Evolutionary conservation across 176 grass and related monocot species (phyloP).

Genomic region (Raddia distichophylla): DNA sequence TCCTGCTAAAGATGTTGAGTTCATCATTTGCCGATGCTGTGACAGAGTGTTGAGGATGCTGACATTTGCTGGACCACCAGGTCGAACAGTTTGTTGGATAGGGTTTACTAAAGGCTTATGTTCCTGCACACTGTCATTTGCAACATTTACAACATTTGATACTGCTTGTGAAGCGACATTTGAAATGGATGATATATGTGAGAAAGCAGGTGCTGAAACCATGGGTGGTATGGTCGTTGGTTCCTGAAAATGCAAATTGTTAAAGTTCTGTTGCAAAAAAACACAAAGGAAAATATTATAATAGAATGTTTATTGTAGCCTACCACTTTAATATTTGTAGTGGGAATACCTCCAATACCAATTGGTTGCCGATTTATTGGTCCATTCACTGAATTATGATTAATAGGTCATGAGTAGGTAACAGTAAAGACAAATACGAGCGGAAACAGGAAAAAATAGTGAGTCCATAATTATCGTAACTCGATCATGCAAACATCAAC

Average conservation of each 20-base stretch:
- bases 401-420: constrained; percentile 17
- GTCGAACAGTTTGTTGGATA: constrained; percentile 62
- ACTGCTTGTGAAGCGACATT: constrained; percentile 70
- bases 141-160: constrained; percentile 56
- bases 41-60: constrained; percentile 86
- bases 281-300: constrained; percentile 11
- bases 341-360: constrained; percentile 47
- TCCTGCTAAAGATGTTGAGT: constrained; percentile 65
- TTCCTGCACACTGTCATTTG: constrained; percentile 76
- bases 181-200: constrained; percentile 58
- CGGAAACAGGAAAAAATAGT: constrained; percentile 24
- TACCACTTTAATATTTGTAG: constrained; percentile 74
- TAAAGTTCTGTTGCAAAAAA: constrained; percentile 21
- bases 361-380: constrained; percentile 51
- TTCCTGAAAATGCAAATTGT: constrained; percentile 52
- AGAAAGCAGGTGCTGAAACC: constrained; percentile 63
- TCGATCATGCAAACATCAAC: neutral
- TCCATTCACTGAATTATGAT: constrained; percentile 61
- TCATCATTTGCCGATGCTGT: constrained; percentile 61
- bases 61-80: constrained; percentile 73
- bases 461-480: constrained; percentile 28
- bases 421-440: constrained; percentile 24
- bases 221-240: constrained; percentile 58
- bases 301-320: constrained; percentile 17
- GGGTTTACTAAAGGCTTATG: constrained; percentile 77